Base-by-base conservation (phyloP, 2,329 filamentous ascomycete species). In the Annulohypoxylon truncatum region DNA sequence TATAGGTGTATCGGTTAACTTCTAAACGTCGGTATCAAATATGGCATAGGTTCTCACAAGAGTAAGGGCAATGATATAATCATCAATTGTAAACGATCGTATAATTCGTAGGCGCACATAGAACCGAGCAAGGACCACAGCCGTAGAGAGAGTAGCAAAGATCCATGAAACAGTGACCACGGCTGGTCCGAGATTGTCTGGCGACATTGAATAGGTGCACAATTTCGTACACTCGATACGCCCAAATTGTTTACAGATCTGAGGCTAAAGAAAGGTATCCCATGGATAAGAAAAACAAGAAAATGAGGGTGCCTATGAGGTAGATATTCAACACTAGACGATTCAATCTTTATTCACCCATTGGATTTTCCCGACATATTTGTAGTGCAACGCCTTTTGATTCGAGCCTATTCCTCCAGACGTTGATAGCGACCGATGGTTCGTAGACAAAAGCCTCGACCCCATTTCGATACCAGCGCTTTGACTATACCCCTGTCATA, bases 111-210 rank as follows among this genome's bases (percentile, higher is more conserved):
- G 38, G 40, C 57, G 48, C 18, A 53, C 40, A 12, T 68, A 68
- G n/a, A 65, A 50, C 4, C 61, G 53, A 12, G 47, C 42, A 31
- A 48, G 2, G 8, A 68, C 57, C 7, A 62, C 51, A 2, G 38
- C 12, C 9, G 44, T 52, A 18, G 65, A 35, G 9, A 65, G 3
- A n/a, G 6, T 15, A 15, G 55, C 52, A 28, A 65, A 55, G 29
- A 53, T 28, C 57, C 53, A 65, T 4, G 61, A 47, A 8, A 68
- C 42, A 15, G 29, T 15, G 24, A 62, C 22, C n/a, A 68, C 55
- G 13, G 52, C 40, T 4, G 47, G 46, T 15, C 65, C 57, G 8
- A 65, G 76, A 75, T 8, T 40, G 4, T 61, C 20, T 6, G 8
- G 3, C 20, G 33, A n/a, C 33, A 53, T 53, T 26, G 33, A 31